Base-by-base conservation (phyloP, 139 green algal species). In the Pedinophyceae sp. region DNA sequence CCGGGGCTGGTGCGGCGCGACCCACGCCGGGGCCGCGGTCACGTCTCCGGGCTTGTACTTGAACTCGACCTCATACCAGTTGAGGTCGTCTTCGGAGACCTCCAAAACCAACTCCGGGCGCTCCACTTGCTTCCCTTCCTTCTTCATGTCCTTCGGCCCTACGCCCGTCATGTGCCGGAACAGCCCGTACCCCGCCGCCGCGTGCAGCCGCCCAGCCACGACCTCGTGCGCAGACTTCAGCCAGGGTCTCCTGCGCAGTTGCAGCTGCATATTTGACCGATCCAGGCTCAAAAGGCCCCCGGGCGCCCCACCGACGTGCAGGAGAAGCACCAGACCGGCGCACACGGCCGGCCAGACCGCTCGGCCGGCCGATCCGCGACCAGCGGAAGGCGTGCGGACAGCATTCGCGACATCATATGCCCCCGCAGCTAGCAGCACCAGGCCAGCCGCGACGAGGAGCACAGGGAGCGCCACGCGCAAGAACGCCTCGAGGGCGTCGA, bases 101-200 rank as follows among this genome's bases (percentile, higher is more conserved):
- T 66, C 54, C n/a, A n/a, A n/a, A n/a, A n/a, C n/a, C 29, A 70
- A 27, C 30, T 70, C 63, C 15, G 57, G 63, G 4, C 63, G 56
- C 40, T 26, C 48, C 19, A 65, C 50, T 10, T 3, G n/a, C 25
- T 43, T 13, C 5, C 63, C 58, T 23, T 41, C 23, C 5, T 16
- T 23, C 6, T 40, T 7, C 27, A 28, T 20, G 26, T 61, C 54
- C n/a, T n/a, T n/a, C n/a, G n/a, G n/a, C 27, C 63, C 63, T 5
- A 70, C 57, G 30, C 63, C 63, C 1, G 63, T 70, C 63, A 70
- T 70, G 3, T 50, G 27, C 5, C 60, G 50, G 25, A 70, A 70
- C 5, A 70, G 30, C 15, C 63, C 63, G 30, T 70, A 70, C 2
- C 63, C n/a, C n/a, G n/a, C n/a, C n/a, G n/a, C n/a, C n/a, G n/a